A percentile compares a stretch with the other conserved stretches of the same genome.
These are phyloP conservation scores for Knufia fluminis DNA, from an alignment of 2,329 filamentous ascomycete genomes.

Conservation along the genomic window DNA sequence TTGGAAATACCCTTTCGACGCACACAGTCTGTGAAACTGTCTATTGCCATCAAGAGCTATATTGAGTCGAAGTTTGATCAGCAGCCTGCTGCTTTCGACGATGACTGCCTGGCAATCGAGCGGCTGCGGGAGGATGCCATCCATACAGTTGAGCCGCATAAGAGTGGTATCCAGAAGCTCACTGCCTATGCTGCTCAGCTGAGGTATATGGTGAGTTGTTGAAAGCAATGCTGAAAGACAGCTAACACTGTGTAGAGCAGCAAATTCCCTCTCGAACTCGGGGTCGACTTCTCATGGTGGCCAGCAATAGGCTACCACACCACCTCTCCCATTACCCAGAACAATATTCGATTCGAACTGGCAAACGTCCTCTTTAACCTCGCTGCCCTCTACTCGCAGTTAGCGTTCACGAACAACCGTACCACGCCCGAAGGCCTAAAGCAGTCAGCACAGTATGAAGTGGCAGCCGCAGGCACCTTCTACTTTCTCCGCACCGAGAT, in stretches of 20 bases:
- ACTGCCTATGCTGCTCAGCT: constrained; percentile 86
- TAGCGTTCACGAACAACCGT: constrained; percentile 72
- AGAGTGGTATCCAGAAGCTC: constrained; percentile 78
- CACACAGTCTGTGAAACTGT: constrained; percentile 68
- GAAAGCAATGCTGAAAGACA: no score
- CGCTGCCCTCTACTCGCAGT: constrained; percentile 83
- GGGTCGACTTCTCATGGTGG: constrained; percentile 94
- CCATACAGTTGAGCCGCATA: constrained; percentile 77
- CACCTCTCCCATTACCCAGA: constrained; percentile 44
- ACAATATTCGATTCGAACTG: constrained; percentile 69
- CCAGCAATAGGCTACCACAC: constrained; percentile 85
- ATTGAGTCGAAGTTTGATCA: constrained; percentile 98
- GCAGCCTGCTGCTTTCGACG: constrained; percentile 90
- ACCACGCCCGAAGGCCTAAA: constrained; percentile 75
- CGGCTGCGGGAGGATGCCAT: constrained; percentile 74
- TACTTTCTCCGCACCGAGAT: constrained; percentile 66
- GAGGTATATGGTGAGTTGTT: constrained; percentile 66
- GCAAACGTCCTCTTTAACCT: constrained; percentile 92
- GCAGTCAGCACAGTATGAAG: constrained; percentile 81
- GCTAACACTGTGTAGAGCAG: constrained; percentile 27
- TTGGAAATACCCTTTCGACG: constrained; percentile 81
- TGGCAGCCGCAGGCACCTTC: constrained; percentile 74
- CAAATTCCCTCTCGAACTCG: constrained; percentile 87
- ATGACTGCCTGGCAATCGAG: constrained; percentile 82
- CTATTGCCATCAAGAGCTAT: constrained; percentile 79